phyloP scores from a whole-genome alignment of 179 eudicot species.

The Dionaea muscipula region DNA sequence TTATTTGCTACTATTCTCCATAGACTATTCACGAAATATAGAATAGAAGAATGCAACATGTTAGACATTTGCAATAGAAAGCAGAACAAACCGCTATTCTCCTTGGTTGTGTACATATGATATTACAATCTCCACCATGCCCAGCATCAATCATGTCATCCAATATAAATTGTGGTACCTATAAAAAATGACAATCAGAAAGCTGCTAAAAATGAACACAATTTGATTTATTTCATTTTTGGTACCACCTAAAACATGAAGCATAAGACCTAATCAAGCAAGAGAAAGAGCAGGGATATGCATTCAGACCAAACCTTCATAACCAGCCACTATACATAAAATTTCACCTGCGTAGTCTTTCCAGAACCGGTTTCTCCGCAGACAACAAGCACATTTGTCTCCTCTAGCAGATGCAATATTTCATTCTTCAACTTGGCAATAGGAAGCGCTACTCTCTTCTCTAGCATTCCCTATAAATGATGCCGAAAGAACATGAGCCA shows the following conservation, averaged over 20 bases:
- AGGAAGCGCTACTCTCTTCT: conserved; percentile 73
- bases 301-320: not conserved
- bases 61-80: not conserved
- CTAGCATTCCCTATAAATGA: conserved; percentile 53
- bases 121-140: conserved; percentile 68
- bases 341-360: conserved; percentile 86
- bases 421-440: conserved; percentile 63
- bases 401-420: conserved; percentile 43
- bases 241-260: no score
- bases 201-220: not conserved
- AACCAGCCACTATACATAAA: not conserved
- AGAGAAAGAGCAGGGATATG: not conserved
- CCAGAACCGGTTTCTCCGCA: conserved; percentile 95
- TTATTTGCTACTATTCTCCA: no score
- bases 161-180: conserved; percentile 94
- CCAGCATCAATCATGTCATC: conserved; percentile 89
- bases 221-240: no score
- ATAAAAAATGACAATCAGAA: conserved; percentile 11
- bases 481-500: not conserved
- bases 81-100: conserved; percentile 71
- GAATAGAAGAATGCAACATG: no score
- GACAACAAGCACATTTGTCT: conserved; percentile 68
- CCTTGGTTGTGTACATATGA: conserved; percentile 91
- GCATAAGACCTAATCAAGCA: not conserved
- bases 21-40: no score